phyloP scores from a whole-genome alignment of 257 asterid genomes.

The Euphrasia confusa region DNA sequence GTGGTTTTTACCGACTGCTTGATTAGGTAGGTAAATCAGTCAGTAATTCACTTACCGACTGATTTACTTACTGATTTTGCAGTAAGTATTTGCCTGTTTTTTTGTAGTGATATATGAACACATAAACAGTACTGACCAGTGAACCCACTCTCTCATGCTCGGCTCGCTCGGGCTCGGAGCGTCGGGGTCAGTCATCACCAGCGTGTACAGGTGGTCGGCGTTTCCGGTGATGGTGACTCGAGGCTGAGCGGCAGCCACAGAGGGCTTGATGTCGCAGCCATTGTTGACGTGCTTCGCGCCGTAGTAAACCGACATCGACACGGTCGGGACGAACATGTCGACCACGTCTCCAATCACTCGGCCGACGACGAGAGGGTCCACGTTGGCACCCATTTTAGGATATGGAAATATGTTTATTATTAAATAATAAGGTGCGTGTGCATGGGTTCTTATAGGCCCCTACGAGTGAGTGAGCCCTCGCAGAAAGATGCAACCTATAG shows the following conservation, averaged over 20 bases:
- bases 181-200: conserved; percentile 82
- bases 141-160: conserved; percentile 55
- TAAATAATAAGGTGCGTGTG: background rate
- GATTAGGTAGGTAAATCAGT: no score
- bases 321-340: conserved; percentile 55
- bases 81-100: no score
- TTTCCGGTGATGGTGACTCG: conserved; percentile 43
- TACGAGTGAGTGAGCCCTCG: background rate
- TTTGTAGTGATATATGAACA: no score
- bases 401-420: background rate
- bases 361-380: conserved; percentile 53
- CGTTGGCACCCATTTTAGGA: conserved; percentile 28
- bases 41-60: no score
- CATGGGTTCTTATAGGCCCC: conserved; percentile 19
- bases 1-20: no score
- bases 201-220: conserved; percentile 38
- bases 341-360: conserved; percentile 68
- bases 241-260: conserved; percentile 42
- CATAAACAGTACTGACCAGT: conserved; percentile 37
- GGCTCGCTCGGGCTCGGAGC: conserved; percentile 89
- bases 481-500: conserved; percentile 30
- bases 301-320: conserved; percentile 45
- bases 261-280: conserved; percentile 64
- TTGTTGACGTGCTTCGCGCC: conserved; percentile 48
- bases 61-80: no score